Conservation (phyloP, 2,329 filamentous ascomycete genomes). For the Penicillium sp. region DNA sequence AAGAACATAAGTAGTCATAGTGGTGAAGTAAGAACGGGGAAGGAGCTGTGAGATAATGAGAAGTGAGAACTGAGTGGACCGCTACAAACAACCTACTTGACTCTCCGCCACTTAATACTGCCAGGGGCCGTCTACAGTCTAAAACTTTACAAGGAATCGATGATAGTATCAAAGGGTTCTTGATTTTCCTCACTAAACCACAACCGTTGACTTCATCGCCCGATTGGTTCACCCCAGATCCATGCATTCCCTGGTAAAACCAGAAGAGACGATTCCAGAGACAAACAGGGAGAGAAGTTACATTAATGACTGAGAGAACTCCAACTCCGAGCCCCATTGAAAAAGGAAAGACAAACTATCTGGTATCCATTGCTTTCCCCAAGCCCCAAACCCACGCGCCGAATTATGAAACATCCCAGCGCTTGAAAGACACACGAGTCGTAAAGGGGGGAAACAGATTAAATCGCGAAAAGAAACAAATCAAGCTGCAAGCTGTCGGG, state of each 20-base stretch:
- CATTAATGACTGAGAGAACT: background rate
- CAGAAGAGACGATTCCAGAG: background rate
- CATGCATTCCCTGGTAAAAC: background rate
- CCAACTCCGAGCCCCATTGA: background rate
- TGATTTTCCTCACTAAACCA: background rate
- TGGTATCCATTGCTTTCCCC: slow-evolving; percentile 8
- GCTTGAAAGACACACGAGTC: background rate
- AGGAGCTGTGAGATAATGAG: background rate
- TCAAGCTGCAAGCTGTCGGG: background rate
- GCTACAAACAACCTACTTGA: too few relatives aligned
- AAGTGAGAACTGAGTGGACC: slow-evolving; percentile 1
- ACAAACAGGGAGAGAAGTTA: background rate
- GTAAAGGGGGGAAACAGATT: slow-evolving; percentile 1
- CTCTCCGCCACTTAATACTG: too few relatives aligned
- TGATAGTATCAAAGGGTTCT: background rate
- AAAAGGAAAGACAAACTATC: background rate
- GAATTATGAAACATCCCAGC: background rate
- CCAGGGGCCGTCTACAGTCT: too few relatives aligned
- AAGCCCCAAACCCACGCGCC: slow-evolving; percentile 11
- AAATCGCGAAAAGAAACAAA: slow-evolving; percentile 3
- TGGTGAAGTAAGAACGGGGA: background rate
- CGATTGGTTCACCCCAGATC: background rate
- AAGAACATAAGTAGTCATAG: slow-evolving; percentile 13
- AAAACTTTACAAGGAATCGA: background rate
- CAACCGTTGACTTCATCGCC: background rate